Conservation (phyloP, 345 rosid genomes). For the Eutrema japonicum region DNA sequence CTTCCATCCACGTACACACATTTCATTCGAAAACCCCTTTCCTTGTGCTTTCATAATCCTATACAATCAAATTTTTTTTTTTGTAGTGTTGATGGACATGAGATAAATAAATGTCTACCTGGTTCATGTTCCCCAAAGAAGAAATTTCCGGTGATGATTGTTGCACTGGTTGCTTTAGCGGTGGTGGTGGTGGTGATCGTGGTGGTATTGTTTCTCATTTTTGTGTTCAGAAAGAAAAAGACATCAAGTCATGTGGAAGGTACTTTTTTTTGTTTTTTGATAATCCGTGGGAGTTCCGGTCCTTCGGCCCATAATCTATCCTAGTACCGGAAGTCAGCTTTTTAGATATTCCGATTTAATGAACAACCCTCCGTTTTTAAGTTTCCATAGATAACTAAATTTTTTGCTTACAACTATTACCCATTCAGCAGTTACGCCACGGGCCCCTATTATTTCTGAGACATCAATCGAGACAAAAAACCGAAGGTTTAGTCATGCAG, state of each 20-base stretch:
- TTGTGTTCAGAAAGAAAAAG: constrained; percentile 6
- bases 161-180: constrained; percentile 21
- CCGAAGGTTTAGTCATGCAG: constrained; percentile 37
- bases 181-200: background rate
- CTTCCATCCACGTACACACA: background rate
- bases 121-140: constrained; percentile 21
- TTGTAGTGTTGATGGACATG: constrained; percentile 18
- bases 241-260: constrained; percentile 20
- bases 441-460: background rate
- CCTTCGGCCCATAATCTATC: too few species aligned
- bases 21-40: background rate
- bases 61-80: background rate
- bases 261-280: background rate
- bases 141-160: constrained; percentile 31
- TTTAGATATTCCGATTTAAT: background rate
- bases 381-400: background rate
- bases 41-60: background rate
- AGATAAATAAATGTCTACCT: background rate
- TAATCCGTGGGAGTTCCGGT: too few species aligned
- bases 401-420: background rate
- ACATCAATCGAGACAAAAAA: constrained; percentile 19
- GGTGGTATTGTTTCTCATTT: background rate
- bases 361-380: background rate
- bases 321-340: background rate
- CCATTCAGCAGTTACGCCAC: background rate